These are phyloP conservation scores for Gonium pectorale DNA, from an alignment of 139 green algal genomes.

Conservation along the genomic window DNA sequence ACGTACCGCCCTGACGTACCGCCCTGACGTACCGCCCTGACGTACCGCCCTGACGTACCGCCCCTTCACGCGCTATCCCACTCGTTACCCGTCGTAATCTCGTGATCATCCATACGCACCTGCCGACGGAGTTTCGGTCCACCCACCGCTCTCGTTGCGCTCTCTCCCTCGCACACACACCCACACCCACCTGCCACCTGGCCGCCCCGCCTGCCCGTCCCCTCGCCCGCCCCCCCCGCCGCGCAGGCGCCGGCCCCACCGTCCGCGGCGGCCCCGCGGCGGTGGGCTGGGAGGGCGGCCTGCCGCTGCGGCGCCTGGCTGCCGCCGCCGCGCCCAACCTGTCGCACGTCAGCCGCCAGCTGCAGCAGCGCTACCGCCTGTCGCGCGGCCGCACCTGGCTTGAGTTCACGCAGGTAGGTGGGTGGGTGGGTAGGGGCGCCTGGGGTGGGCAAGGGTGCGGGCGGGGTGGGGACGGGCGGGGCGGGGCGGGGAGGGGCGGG, in stretches of 20 bases:
- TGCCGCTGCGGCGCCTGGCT: conserved; percentile 37
- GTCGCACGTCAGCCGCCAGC: neutral
- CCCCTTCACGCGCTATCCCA: too few species aligned
- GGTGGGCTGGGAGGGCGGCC: conserved; percentile 35
- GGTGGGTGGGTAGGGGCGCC: neutral
- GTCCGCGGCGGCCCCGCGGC: neutral
- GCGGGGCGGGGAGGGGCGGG: too few species aligned
- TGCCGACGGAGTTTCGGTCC: too few species aligned
- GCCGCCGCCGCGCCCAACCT: conserved; percentile 23
- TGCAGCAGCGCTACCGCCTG: conserved; percentile 40
- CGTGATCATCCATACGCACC: too few species aligned
- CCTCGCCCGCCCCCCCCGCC: neutral
- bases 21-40: neutral
- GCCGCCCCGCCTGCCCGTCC: neutral
- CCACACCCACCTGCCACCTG: too few species aligned
- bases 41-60: too few species aligned
- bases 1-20: too few species aligned
- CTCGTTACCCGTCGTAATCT: too few species aligned
- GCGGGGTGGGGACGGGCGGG: too few species aligned
- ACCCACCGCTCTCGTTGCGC: too few species aligned
- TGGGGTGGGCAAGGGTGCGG: too few species aligned
- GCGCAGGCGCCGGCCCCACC: conserved; percentile 19
- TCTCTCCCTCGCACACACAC: too few species aligned
- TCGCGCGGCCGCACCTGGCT: conserved; percentile 47
- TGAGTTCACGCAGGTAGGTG: conserved; percentile 42